Evolutionary conservation across 768 basidiomycete species (phyloP), one percentile per base, ranked within the genome.

Genomic region (Tulasnella sp.): DNA sequence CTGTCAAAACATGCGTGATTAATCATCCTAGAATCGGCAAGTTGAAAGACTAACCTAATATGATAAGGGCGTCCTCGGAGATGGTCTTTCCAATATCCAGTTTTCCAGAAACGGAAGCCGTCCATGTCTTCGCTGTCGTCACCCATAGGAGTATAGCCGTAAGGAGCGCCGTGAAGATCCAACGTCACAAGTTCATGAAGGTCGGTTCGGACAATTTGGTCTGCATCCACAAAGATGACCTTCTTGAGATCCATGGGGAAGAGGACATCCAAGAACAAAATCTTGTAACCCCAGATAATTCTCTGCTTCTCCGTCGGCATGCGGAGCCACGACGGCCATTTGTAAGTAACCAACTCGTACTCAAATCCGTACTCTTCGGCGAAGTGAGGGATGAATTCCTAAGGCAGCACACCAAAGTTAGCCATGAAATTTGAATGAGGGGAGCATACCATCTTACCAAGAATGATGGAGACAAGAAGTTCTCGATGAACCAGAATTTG

Each of bases 401-500:
- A 78, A 4, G 37, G 11, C 19, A 26, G 74, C 39, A 66, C 62
- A 47, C 62, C 65, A 22, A 41, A 52, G 44, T 12, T 9, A 42
- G 26, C 29, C 11, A 19, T 42, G 42, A 17, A 9, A 32, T 40
- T 16, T 11, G 42, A 71, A 16, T 9, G 4, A n/a, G 7, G 17
- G 19, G 39, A 19, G 29, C 16, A 74, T 37, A 39, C 63, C 3
- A 8, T 82, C 87, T 76, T 76, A 93, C 94, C 73, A 98, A 81
- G 86, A 99, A 99, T 0, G 95, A 91, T 0, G 96, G 97, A 0
- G 96, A 98, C 16, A 98, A 85, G 86, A 99, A 99, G 81, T 99
- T 98, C 79, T 97, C 92, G 75, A 99, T 98, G 81, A 98, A 98
- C 97, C 97, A 98, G 82, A 98, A 99, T 80, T 99, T 99, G 80